These are phyloP conservation scores for Leonotis leonurus DNA, from an alignment of 257 asterid genomes.

Conservation along the genomic window DNA sequence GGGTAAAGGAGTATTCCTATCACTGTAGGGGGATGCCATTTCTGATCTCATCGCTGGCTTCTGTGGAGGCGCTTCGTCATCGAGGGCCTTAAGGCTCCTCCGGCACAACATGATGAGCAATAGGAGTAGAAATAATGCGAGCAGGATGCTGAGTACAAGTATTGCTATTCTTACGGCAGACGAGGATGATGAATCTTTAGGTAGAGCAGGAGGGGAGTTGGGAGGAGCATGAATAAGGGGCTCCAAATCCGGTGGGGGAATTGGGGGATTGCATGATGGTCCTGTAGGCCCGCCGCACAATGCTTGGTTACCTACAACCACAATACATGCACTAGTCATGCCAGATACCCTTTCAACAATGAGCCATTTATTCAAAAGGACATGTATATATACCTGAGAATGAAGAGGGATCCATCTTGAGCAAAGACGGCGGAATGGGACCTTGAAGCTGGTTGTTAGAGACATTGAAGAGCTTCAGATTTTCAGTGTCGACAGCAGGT, in stretches of 20 bases:
- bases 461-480: slow-evolving; percentile 44
- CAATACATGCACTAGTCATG: too few relatives aligned
- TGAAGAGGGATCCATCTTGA: slow-evolving; percentile 44
- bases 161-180: slow-evolving; percentile 21
- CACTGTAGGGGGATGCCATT: slow-evolving; percentile 8
- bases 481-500: slow-evolving; percentile 35
- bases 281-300: slow-evolving; percentile 68
- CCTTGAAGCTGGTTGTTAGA: slow-evolving; percentile 77
- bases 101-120: slow-evolving; percentile 31
- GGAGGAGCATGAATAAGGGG: slow-evolving; percentile 23
- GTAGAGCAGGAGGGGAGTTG: background rate
- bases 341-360: too few relatives aligned
- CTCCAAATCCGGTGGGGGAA: slow-evolving; percentile 36
- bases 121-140: slow-evolving; percentile 36
- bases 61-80: background rate
- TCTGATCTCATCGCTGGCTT: slow-evolving; percentile 17
- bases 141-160: slow-evolving; percentile 20
- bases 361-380: too few relatives aligned
- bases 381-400: slow-evolving; percentile 51
- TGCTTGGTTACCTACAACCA: slow-evolving; percentile 67
- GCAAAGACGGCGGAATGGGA: slow-evolving; percentile 46
- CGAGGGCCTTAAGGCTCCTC: slow-evolving; percentile 32
- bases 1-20: background rate
- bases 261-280: slow-evolving; percentile 33
- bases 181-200: background rate